Base-by-base conservation (phyloP, 352 stramenopile genomes). In the Globisporangium cystogenes region DNA sequence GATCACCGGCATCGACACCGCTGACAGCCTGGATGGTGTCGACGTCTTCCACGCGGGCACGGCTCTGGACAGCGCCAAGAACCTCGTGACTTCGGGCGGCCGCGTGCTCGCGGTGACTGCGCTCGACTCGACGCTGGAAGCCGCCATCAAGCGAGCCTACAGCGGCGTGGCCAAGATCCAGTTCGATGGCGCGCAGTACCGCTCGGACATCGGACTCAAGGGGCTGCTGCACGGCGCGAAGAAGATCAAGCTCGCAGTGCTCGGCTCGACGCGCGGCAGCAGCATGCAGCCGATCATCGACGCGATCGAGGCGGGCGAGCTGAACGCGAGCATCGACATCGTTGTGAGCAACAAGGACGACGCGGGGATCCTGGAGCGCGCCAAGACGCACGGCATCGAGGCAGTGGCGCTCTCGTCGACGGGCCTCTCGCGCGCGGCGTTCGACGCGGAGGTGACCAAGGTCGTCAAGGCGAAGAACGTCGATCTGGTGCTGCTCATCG, bases 31-130 rank as follows among this genome's bases (percentile, higher is more conserved):
- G 4, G 71, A 87, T 35, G 72, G 83, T 40, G 93, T 99, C 24
- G 98, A 96, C n/a, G 95, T 99, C 12, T 99, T 99, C 78, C 97
- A 99, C 74, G 97, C 97, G 33, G 98, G 98, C 49, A 99, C 98
- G n/a, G 79, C 86, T 39, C 53, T 93, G 4, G 71, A 78, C 48
- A 60, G 67, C 8, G 53, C 76, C 26, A 69, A 72, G 26, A 76
- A 67, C 55, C 70, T 98, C 16, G 73, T 96, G 31, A 99, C 96
- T 35, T 96, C 83, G 4, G 97, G 97, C 40, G 98, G 98, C 15
- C 84, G 98, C 45, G 98, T 99, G 23, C 78, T 99, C 12, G 95
- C 97, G 20, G 96, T 99, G 15, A 99, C 96, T 24, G 96, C 93
- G 44, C 74, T 96, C 36, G 93, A 90, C 24, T 59, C 74, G 29